A percentile compares a stretch with the other conserved stretches of the same genome.
Conservation (phyloP, 805 yeast genomes). For the Metschnikowia henanensis region DNA sequence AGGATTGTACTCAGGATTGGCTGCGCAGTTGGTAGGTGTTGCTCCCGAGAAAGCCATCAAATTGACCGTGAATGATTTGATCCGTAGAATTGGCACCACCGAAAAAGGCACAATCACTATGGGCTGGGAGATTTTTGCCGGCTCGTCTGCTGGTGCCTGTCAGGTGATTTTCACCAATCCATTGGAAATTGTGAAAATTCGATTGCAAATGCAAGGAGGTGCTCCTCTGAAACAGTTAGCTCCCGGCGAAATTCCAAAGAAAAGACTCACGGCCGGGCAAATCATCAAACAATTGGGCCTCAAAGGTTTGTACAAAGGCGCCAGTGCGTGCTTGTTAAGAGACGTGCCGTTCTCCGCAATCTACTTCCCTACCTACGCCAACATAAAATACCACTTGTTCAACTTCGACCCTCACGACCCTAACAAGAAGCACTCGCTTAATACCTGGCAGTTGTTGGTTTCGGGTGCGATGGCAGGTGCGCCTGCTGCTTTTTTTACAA, state of each 20-base stretch:
- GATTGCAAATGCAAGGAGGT: constrained; percentile 92
- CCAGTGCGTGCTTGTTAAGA: constrained; percentile 84
- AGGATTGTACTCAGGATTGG: constrained; percentile 90
- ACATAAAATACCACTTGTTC: constrained; percentile 79
- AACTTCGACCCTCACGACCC: constrained; percentile 75
- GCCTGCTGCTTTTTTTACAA: constrained; percentile 95
- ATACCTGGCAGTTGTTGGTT: constrained; percentile 78
- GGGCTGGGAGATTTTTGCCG: constrained; percentile 79
- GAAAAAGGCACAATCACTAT: constrained; percentile 41
- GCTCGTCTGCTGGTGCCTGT: constrained; percentile 94
- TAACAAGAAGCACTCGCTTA: constrained; percentile 56
- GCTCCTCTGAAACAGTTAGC: constrained; percentile 24
- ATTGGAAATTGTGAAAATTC: constrained; percentile 89
- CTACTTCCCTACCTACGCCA: constrained; percentile 96
- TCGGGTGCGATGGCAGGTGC: constrained; percentile 97
- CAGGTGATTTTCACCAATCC: constrained; percentile 98
- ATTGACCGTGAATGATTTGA: constrained; percentile 88
- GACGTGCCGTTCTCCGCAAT: constrained; percentile 97
- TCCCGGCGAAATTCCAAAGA: constrained; percentile 43
- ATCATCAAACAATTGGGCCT: constrained; percentile 80
- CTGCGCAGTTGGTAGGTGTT: constrained; percentile 94
- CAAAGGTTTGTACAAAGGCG: constrained; percentile 88
- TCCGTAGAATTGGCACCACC: constrained; percentile 67
- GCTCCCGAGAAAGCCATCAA: constrained; percentile 99
- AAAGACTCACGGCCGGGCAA: constrained; percentile 56